Base-by-base conservation (phyloP, 139 green algal genomes). In the Picochlorum sp. region DNA sequence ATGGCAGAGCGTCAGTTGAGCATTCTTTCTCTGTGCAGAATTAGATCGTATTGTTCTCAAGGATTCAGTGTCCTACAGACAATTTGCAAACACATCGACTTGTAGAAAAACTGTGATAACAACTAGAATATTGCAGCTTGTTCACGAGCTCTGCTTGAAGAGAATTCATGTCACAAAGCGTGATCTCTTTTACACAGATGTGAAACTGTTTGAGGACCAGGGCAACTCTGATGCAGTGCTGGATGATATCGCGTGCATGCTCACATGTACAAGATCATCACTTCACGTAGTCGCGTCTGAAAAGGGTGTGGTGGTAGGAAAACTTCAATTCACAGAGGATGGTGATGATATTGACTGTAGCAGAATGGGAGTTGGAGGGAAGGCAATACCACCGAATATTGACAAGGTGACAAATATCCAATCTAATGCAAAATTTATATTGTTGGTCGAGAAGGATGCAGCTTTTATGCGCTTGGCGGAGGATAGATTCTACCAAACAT, bases 361-460 rank as follows among this genome's bases (percentile, higher is more conserved):
- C 16, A 68, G 79, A 30, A 97, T 98, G 92, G 92, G 92, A 21
- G 85, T 98, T 28, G 92, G 92, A 1, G 92, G 92, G 59, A 98
- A 98, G 72, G 92, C 91, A 49, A 96, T 98, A 67, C 91, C 92
- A 13, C 86, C 90, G 3, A 95, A 98, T 75, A 85, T 97, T 10
- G 85, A 96, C 82, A 96, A 96, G 81, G 90, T 87, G 15, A 68
- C 75, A 4, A 73, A 87, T 52, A 83, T 98, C n/a, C 11, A 61
- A 23, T 83, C 63, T 26, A 85, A 96, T 59, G 92, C 92, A 1
- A 67, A 85, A 62, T 97, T 98, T 77, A 95, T 98, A 60, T 76
- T 98, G 77, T 74, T 98, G 66, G 92, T 98, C 51, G 92, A 98
- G 79, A 98, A 98, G 82, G 92, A 98, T 63, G 92, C 92, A 2